phyloP scores from a whole-genome alignment of 202 grass and related monocot species.

The Panicum hallii region DNA sequence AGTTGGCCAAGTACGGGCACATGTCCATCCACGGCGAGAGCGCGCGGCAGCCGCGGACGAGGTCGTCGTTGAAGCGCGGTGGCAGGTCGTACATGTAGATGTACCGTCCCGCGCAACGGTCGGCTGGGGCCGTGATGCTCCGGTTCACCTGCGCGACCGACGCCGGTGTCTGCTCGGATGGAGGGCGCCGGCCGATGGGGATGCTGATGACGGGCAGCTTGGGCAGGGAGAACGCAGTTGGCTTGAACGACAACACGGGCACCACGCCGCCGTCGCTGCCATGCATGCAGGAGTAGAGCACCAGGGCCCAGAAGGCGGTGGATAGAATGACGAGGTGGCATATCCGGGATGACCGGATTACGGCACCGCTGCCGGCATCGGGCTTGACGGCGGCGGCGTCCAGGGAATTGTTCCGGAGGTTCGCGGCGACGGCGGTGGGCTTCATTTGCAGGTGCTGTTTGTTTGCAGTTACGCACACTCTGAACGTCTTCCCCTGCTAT shows the following conservation, averaged over 20 bases:
- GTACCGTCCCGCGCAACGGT: conserved; percentile 47
- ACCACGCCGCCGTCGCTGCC: background rate
- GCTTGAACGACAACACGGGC: background rate
- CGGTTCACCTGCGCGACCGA: no score
- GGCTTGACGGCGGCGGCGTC: background rate
- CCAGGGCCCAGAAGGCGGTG: background rate
- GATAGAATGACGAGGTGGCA: background rate
- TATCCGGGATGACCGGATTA: background rate
- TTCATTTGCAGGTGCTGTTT: background rate
- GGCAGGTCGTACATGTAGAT: conserved; percentile 61
- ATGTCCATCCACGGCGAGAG: conserved; percentile 40
- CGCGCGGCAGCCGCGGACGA: conserved; percentile 40
- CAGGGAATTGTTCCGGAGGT: background rate
- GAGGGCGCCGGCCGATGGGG: background rate
- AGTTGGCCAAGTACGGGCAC: conserved; percentile 49
- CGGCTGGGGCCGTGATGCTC: background rate
- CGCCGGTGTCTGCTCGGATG: background rate
- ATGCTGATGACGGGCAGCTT: background rate
- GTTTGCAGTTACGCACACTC: background rate
- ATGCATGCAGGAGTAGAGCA: background rate
- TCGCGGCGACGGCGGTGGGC: background rate
- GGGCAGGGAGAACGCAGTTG: background rate
- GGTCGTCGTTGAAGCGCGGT: conserved; percentile 59
- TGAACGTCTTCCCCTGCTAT: background rate
- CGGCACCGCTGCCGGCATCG: background rate